phyloP scores from a whole-genome alignment of 306 rosid species.

The Corylus americana region DNA sequence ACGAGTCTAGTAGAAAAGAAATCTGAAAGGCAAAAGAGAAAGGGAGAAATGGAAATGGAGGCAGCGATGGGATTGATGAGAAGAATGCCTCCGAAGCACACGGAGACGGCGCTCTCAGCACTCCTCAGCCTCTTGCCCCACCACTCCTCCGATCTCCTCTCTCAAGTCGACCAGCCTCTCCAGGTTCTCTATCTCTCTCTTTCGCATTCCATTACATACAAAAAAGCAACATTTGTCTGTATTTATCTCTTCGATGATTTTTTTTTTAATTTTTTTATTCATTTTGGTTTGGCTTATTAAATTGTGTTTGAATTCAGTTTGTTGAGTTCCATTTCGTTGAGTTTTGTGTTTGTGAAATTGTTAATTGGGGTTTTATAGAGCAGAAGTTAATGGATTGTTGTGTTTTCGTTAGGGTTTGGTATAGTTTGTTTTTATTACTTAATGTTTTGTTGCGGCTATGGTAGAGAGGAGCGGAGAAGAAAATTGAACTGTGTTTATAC shows the following conservation, averaged over 20 bases:
- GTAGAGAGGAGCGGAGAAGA: not conserved
- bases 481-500: not conserved
- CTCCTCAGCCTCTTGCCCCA: slow-evolving; percentile 88
- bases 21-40: not conserved
- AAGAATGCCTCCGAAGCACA: slow-evolving; percentile 85
- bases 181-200: slow-evolving; percentile 48
- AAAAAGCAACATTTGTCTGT: not conserved
- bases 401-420: not conserved
- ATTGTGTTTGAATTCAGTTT: not conserved
- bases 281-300: not conserved
- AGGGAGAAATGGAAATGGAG: slow-evolving; percentile 77
- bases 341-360: not conserved
- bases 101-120: slow-evolving; percentile 89
- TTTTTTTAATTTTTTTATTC: not conserved
- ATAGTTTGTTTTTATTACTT: not conserved
- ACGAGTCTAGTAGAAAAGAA: not conserved
- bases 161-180: slow-evolving; percentile 99
- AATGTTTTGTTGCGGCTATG: not conserved
- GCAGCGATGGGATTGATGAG: slow-evolving; percentile 98
- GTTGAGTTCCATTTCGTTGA: not conserved
- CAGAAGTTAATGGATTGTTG: no score
- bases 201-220: not conserved
- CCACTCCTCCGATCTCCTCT: slow-evolving; percentile 91
- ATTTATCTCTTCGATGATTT: not conserved
- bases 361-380: not conserved